Percentiles rank a stretch among this genome's conserved stretches.
phyloP scores from a whole-genome alignment of 225 moss, liverwort and hornwort genomes.

The Sphagnum tenellum region DNA sequence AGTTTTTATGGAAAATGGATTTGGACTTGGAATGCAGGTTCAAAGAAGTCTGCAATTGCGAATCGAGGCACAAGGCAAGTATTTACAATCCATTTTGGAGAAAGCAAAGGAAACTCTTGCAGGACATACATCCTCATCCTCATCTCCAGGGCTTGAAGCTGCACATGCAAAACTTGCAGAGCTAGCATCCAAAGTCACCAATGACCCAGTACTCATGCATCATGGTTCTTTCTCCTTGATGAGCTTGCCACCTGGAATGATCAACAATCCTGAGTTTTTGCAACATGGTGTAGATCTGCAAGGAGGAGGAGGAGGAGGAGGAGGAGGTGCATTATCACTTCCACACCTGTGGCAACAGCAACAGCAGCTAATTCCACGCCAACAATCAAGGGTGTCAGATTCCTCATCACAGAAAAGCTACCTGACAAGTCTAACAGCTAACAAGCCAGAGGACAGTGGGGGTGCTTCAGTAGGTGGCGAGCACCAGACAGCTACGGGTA shows the following conservation, averaged over 20 bases:
- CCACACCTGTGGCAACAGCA: slow-evolving; percentile 5
- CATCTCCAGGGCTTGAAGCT: slow-evolving; percentile 79
- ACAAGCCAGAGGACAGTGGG: slow-evolving; percentile 38
- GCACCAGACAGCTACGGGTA: slow-evolving; percentile 50
- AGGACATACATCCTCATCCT: slow-evolving; percentile 46
- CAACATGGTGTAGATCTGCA: too few species aligned
- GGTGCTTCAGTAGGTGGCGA: slow-evolving; percentile 52
- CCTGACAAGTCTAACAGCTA: slow-evolving; percentile 40
- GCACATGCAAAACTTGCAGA: slow-evolving; percentile 81
- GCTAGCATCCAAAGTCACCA: slow-evolving; percentile 71
- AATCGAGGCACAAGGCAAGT: slow-evolving; percentile 92
- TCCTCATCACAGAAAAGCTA: slow-evolving; percentile 81
- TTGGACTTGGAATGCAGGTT: slow-evolving; percentile 26
- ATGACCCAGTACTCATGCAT: slow-evolving; percentile 23
- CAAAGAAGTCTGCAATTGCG: slow-evolving; percentile 89
- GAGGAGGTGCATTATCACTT: background rate
- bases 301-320: too few species aligned
- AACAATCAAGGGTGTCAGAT: slow-evolving; percentile 72
- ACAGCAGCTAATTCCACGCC: slow-evolving; percentile 38
- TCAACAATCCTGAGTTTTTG: too few species aligned
- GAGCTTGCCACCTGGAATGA: too few species aligned
- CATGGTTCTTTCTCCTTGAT: too few species aligned
- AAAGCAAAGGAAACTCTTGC: slow-evolving; percentile 89
- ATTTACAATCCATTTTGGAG: slow-evolving; percentile 86
- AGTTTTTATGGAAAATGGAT: too few species aligned